Evolutionary conservation across 441 rosid species (phyloP), one percentile per base, ranked within the genome.

Genomic region (Eruca vesicaria): DNA sequence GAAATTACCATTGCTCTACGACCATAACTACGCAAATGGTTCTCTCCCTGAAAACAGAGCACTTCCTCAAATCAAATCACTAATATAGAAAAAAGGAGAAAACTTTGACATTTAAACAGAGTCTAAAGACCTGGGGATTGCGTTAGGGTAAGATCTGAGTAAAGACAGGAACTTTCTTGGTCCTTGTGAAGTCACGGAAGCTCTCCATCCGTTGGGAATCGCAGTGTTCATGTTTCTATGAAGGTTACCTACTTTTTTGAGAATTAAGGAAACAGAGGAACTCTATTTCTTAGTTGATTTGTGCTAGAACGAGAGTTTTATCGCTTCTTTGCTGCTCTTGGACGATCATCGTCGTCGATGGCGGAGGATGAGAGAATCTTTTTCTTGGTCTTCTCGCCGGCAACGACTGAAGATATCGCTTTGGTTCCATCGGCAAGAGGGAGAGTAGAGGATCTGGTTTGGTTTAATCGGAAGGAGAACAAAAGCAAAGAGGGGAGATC

Each of bases 41-140:
- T 75, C 74, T 77, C 64, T 79, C 78, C 89, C 97, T 86, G 85
- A 71, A 68, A 78, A 57, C 20, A 68, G 52, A 41, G 45, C n/a
- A 33, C 18, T 62, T 68, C 6, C 9, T 4, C 55, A 3, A 4
- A 33, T 73, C 56, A 68, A 56, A 55, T 57, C 73, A 43, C 11
- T 20, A 31, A 72, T 20, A 35, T 55, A 1, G 11, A 19, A 61
- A 66, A 33, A 55, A 72, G 63, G 28, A 63, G 45, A 53, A 5
- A 53, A 14, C 33, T 31, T 16, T 16, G 45, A 55, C 9, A 55
- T 45, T 55, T 20, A 9, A 57, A 4, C n/a, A 21, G 58, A 78
- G 61, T 38, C 6, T 12, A 50, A 4, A 43, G 52, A 78, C 81
- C 81, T 63, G 69, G 9, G 56, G 63, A 14, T 36, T 2, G 66